phyloP scores from a whole-genome alignment of 345 rosid genomes.

The Arabis alpina region DNA sequence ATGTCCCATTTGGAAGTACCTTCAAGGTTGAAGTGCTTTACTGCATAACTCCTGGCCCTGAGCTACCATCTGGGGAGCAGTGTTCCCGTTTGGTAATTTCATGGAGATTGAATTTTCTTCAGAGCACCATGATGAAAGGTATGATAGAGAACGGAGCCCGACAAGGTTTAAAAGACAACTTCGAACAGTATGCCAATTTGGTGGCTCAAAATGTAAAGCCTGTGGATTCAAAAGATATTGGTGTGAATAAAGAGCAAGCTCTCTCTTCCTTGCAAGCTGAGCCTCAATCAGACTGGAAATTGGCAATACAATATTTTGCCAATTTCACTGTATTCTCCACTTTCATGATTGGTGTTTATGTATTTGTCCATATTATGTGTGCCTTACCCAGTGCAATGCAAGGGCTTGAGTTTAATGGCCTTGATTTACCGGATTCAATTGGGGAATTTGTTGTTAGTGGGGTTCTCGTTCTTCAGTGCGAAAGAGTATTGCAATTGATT shows the following conservation, averaged over 20 bases:
- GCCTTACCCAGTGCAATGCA: conserved; percentile 65
- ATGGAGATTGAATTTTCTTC: conserved; percentile 87
- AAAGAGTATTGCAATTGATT: conserved; percentile 63
- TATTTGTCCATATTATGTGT: conserved; percentile 69
- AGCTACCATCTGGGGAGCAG: conserved; percentile 74
- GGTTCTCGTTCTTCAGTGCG: conserved; percentile 78
- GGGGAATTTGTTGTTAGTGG: conserved; percentile 87
- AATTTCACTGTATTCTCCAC: conserved; percentile 82
- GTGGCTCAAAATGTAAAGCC: conserved; percentile 71
- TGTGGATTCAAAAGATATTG: conserved; percentile 81
- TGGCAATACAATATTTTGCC: conserved; percentile 80
- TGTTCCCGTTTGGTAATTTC: conserved; percentile 83
- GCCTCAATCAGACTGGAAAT: conserved; percentile 82
- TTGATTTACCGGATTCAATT: conserved; percentile 91
- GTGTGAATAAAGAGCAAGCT: conserved; percentile 79
- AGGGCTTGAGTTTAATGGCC: conserved; percentile 93
- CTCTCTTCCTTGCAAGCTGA: conserved; percentile 85
- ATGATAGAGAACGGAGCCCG: conserved; percentile 96
- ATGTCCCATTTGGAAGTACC: conserved; percentile 81
- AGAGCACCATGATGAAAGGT: conserved; percentile 91
- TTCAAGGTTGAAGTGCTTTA: conserved; percentile 73
- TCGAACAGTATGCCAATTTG: conserved; percentile 64
- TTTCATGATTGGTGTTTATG: conserved; percentile 68
- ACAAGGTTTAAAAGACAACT: conserved; percentile 81
- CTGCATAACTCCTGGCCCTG: conserved; percentile 80